Conservation (phyloP, 2,329 filamentous ascomycete genomes). For the Dactylellina leptospora region DNA sequence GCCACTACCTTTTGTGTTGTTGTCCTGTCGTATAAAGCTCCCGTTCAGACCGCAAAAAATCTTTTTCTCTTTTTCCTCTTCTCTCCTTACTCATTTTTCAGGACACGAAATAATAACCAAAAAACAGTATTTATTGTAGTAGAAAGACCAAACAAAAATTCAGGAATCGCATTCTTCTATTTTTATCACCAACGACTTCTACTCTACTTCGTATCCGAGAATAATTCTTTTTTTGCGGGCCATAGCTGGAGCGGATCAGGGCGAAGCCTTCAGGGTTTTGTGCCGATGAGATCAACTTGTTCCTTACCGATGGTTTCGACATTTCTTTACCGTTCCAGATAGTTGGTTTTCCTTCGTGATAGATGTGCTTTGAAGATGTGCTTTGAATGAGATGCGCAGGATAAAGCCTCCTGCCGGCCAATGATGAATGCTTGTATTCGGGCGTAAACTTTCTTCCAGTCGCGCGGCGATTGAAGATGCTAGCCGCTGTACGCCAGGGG, state of each 20-base stretch:
- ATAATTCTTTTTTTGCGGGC: constrained; percentile 20
- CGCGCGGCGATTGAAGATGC: no score
- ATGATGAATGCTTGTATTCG: no score
- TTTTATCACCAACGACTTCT: constrained; percentile 21
- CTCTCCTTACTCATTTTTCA: constrained; percentile 44
- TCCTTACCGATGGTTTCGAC: constrained; percentile 52
- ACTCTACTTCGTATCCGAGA: constrained; percentile 52
- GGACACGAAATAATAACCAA: constrained; percentile 40
- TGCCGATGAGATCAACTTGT: constrained; percentile 42
- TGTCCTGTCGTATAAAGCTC: constrained; percentile 35
- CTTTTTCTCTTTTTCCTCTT: constrained; percentile 28
- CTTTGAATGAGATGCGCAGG: no score
- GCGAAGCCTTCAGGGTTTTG: background rate
- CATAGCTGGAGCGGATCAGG: constrained; percentile 51
- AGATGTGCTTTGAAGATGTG: no score
- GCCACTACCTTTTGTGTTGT: no score
- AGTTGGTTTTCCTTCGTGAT: no score
- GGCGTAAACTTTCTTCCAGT: no score
- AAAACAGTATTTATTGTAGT: constrained; percentile 50
- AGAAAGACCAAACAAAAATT: constrained; percentile 2
- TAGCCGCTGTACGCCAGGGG: no score
- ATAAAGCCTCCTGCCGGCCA: no score
- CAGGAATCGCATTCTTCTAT: background rate
- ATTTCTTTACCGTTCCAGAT: background rate
- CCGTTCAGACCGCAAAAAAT: background rate